These are phyloP conservation scores for Neurospora sp. DNA, from an alignment of 495 filamentous ascomycete species.

Conservation along the genomic window DNA sequence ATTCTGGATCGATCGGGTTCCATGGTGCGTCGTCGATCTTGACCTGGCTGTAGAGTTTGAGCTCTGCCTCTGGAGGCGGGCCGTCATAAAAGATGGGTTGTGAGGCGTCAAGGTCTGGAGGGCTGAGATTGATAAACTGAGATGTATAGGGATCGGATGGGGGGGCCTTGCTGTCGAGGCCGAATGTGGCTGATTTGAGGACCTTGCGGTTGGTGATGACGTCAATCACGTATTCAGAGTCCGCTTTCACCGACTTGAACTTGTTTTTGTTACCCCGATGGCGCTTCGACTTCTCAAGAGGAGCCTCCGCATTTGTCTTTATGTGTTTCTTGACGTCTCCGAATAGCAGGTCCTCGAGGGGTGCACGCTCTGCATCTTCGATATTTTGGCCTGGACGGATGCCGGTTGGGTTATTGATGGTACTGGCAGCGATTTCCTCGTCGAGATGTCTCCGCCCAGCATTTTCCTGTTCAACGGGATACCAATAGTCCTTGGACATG, in stretches of 20 bases:
- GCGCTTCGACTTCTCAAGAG: background rate
- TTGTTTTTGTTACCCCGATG: background rate
- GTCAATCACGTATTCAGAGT: constrained; percentile 41
- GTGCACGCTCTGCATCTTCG: constrained; percentile 27
- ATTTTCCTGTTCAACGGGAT: constrained; percentile 5
- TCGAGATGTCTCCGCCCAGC: constrained; percentile 3
- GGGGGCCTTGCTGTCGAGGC: constrained; percentile 21
- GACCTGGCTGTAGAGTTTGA: constrained; percentile 25
- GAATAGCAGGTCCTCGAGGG: constrained; percentile 24
- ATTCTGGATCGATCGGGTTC: background rate
- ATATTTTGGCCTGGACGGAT: constrained; percentile 26
- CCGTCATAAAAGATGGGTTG: constrained; percentile 24
- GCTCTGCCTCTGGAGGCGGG: constrained; percentile 26
- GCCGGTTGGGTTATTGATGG: constrained; percentile 16
- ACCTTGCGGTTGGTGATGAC: constrained; percentile 55
- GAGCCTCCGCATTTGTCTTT: background rate
- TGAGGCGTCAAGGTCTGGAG: constrained; percentile 11
- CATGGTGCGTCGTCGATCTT: constrained; percentile 20
- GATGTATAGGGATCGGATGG: constrained; percentile 29
- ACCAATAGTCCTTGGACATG: constrained; percentile 28
- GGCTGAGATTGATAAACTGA: constrained; percentile 20
- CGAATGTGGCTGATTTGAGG: constrained; percentile 9
- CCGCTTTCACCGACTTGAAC: background rate
- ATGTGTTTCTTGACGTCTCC: constrained; percentile 3
- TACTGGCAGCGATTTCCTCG: background rate